A percentile compares a stretch with the other conserved stretches of the same genome.
Evolutionary conservation across 768 basidiomycete species (phyloP).

Genomic region (Hirschioporus abietinus): DNA sequence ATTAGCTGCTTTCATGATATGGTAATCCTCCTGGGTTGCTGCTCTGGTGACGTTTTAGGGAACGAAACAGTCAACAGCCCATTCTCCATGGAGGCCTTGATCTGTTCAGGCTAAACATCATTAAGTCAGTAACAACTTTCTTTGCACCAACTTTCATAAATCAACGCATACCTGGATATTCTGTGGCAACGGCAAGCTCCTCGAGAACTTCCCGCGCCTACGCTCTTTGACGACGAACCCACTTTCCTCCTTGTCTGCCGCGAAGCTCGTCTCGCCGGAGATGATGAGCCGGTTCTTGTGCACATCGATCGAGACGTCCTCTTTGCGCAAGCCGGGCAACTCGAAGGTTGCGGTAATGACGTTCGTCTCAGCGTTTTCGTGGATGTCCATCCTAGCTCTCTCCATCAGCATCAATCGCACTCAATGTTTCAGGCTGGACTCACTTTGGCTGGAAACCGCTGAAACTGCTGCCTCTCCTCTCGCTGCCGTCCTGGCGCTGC

Average conservation of each 20-base stretch:
- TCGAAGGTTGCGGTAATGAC: constrained; percentile 48
- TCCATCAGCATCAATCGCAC: background rate
- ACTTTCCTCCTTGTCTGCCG: constrained; percentile 27
- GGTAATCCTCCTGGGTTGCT: constrained; percentile 30
- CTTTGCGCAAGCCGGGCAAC: constrained; percentile 47
- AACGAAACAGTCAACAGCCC: constrained; percentile 49
- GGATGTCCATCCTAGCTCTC: constrained; percentile 36
- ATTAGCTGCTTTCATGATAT: constrained; percentile 25
- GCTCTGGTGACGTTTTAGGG: constrained; percentile 39
- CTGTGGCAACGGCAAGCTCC: constrained; percentile 41
- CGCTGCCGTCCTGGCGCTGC: background rate
- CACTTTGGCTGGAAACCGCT: constrained; percentile 2
- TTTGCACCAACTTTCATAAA: background rate
- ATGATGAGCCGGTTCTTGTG: constrained; percentile 38
- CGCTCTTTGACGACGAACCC: constrained; percentile 42
- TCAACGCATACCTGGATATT: constrained; percentile 37
- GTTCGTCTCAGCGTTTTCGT: constrained; percentile 36
- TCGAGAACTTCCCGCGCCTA: constrained; percentile 41
- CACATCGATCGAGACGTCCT: constrained; percentile 41
- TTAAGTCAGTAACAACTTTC: background rate
- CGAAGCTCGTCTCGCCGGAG: constrained; percentile 35
- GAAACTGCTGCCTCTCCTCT: background rate
- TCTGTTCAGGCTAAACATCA: background rate
- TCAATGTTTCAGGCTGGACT: background rate
- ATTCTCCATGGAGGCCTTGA: constrained; percentile 34